A percentile compares a stretch with the other conserved stretches of the same genome.
Evolutionary conservation across 768 basidiomycete species (phyloP).

Genomic region (Tulasnella sp.): DNA sequence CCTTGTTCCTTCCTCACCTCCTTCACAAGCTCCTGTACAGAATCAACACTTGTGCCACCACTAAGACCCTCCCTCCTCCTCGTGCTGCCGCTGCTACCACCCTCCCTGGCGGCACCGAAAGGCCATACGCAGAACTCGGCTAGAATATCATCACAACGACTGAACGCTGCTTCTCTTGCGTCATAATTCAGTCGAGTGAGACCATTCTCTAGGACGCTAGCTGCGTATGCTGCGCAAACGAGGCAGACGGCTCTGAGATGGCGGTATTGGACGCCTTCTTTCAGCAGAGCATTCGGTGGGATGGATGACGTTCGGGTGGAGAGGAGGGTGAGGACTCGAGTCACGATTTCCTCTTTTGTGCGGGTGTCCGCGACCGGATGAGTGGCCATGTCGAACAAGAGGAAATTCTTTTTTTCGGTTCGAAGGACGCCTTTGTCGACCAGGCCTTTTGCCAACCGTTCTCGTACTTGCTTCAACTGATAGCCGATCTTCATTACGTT

Average conservation of each 20-base stretch:
- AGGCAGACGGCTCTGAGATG: constrained; percentile 76
- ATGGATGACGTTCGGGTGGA: constrained; percentile 79
- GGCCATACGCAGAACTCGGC: constrained; percentile 91
- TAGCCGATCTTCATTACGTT: constrained; percentile 99
- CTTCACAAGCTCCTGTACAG: constrained; percentile 65
- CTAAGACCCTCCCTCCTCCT: constrained; percentile 41
- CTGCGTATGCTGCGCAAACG: constrained; percentile 88
- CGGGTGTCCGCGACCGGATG: constrained; percentile 94
- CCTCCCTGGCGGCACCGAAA: constrained; percentile 47
- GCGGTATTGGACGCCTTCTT: constrained; percentile 75
- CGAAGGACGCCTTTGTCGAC: constrained; percentile 99
- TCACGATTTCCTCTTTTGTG: constrained; percentile 79
- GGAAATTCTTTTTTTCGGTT: constrained; percentile 97
- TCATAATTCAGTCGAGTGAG: constrained; percentile 86
- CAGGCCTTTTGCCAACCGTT: constrained; percentile 93
- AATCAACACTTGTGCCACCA: constrained; percentile 48
- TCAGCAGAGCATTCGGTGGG: constrained; percentile 62
- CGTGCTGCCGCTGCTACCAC: constrained; percentile 30
- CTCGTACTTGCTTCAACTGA: constrained; percentile 96
- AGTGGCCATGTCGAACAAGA: constrained; percentile 99
- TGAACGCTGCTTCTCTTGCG: constrained; percentile 88
- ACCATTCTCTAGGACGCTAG: constrained; percentile 92
- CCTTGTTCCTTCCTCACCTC: constrained; percentile 70
- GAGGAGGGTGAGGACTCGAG: constrained; percentile 69
- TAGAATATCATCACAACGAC: constrained; percentile 88